Conservation (phyloP, 202 grass and related monocot genomes). For the Tripidium arundinaceum region DNA sequence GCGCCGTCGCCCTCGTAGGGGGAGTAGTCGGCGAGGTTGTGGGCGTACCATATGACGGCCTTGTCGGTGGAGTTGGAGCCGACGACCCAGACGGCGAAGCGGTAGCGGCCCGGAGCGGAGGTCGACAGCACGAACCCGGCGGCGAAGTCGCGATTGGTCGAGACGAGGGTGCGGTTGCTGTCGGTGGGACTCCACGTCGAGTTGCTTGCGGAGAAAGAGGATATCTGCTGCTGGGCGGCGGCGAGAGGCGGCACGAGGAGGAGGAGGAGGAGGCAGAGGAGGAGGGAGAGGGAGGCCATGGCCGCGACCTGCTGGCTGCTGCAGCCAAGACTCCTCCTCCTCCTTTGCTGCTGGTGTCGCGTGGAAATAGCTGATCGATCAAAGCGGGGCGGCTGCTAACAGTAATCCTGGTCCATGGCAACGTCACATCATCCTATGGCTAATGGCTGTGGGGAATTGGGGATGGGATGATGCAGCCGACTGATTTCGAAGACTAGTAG, state of each 20-base stretch:
- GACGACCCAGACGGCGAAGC: constrained; percentile 68
- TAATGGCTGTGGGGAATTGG: not conserved
- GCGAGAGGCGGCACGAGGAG: constrained; percentile 9
- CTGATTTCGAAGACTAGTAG: not conserved
- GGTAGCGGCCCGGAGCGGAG: not conserved
- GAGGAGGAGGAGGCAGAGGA: not conserved
- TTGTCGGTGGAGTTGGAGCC: not conserved
- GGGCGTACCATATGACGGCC: constrained; percentile 49
- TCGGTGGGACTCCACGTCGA: constrained; percentile 38
- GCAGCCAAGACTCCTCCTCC: not conserved
- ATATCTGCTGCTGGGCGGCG: constrained; percentile 14
- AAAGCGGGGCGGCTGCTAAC: not conserved
- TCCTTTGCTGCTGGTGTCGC: not conserved
- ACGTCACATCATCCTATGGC: too few relatives aligned
- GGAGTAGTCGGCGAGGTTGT: accelerated
- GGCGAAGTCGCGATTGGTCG: constrained; percentile 27
- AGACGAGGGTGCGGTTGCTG: constrained; percentile 44
- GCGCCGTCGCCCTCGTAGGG: not conserved
- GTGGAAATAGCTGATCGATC: not conserved
- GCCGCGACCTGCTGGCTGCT: not conserved
- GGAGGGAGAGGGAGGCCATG: not conserved
- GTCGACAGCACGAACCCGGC: constrained; percentile 45
- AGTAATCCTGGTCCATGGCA: not conserved
- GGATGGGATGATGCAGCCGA: not conserved
- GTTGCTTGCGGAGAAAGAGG: constrained; percentile 35